These are phyloP conservation scores for Arthrobotrys iridis DNA, from an alignment of 2,329 filamentous ascomycete genomes.

Conservation along the genomic window DNA sequence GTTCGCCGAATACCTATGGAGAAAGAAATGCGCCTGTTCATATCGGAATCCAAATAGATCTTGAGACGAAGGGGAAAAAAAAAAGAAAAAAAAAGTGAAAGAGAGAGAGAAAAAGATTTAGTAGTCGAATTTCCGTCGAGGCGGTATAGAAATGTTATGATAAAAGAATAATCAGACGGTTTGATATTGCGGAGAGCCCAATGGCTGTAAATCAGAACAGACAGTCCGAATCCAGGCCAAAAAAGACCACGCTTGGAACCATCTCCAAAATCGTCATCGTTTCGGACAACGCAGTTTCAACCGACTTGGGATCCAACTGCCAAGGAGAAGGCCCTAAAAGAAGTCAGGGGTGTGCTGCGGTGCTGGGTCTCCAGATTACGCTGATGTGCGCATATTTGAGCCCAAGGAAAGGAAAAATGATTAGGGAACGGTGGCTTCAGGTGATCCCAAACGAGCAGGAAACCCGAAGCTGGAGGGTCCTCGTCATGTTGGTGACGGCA, in stretches of 20 bases:
- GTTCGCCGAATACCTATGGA: slow-evolving; percentile 11
- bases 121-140: neutral
- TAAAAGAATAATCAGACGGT: neutral
- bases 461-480: slow-evolving; percentile 27
- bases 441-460: slow-evolving; percentile 42
- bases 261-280: slow-evolving; percentile 48
- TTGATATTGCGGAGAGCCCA: slow-evolving; percentile 17
- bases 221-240: slow-evolving; percentile 1
- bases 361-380: slow-evolving; percentile 23
- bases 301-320: slow-evolving; percentile 15
- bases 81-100: neutral
- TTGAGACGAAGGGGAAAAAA: neutral
- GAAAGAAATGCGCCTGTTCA: neutral
- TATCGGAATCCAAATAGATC: neutral
- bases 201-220: neutral
- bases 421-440: slow-evolving; percentile 31
- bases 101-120: neutral
- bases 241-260: slow-evolving; percentile 19
- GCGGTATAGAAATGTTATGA: neutral
- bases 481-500: neutral
- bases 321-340: neutral
- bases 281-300: neutral
- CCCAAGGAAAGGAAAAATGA: slow-evolving; percentile 28
- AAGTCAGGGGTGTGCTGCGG: neutral
- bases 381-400: slow-evolving; percentile 47